Percentiles rank a stretch among this genome's conserved stretches.
phyloP scores from a whole-genome alignment of 106 monocot genomes.

The Dendrobium officinale region DNA sequence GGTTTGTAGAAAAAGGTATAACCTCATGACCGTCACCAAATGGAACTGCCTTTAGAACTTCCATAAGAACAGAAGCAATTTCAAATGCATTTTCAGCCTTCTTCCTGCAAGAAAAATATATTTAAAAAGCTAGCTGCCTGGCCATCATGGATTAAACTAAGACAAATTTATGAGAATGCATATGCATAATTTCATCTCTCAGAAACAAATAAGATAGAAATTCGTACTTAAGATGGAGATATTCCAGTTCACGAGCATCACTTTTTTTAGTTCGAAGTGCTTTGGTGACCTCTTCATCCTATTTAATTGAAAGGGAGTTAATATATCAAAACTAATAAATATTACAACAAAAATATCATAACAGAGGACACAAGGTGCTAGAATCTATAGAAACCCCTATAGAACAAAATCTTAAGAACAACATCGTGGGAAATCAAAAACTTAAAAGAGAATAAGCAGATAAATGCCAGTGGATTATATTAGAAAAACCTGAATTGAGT shows the following conservation, averaged over 20 bases:
- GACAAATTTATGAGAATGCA: not conserved
- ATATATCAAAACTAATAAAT: not conserved
- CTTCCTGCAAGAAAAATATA: conserved; percentile 18
- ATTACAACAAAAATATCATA: not conserved
- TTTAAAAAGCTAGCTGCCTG: not conserved
- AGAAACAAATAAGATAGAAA: not conserved
- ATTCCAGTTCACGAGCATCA: conserved; percentile 59
- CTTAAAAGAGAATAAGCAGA: not conserved
- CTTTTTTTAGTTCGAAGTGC: conserved; percentile 28
- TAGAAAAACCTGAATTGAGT: not conserved
- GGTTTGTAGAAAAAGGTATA: not conserved
- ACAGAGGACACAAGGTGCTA: not conserved
- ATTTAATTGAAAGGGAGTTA: not conserved
- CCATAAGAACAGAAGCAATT: conserved; percentile 35
- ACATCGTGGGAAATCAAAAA: not conserved
- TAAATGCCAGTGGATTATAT: not conserved
- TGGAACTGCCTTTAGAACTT: conserved; percentile 48
- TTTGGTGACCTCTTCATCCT: conserved; percentile 46
- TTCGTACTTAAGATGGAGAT: conserved; percentile 38
- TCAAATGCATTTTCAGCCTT: conserved; percentile 21
- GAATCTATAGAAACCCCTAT: not conserved
- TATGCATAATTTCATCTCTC: not conserved
- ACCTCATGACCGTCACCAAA: conserved; percentile 55
- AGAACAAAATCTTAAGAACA: not conserved
- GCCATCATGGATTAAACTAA: not conserved